Conservation (phyloP, 2,329 filamentous ascomycete species). For the Colletotrichum falcatum region DNA sequence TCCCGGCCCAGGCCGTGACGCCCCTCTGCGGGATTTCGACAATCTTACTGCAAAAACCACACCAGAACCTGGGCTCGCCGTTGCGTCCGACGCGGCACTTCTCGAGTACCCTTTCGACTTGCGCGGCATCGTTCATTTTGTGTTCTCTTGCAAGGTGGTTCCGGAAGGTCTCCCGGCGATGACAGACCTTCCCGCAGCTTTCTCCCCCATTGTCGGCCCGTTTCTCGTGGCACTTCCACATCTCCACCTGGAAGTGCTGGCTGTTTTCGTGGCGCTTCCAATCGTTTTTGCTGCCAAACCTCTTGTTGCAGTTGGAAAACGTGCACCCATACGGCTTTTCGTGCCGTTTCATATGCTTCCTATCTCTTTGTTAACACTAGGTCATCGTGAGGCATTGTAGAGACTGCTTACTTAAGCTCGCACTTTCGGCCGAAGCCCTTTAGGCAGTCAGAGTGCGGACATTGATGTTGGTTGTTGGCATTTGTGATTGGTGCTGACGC, state of each 20-base stretch:
- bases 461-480: constrained; percentile 22
- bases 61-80: constrained; percentile 81
- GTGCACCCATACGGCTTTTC: constrained; percentile 86
- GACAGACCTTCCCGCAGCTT: constrained; percentile 69
- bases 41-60: constrained; percentile 79
- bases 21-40: constrained; percentile 64
- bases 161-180: constrained; percentile 69
- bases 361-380: constrained; percentile 52
- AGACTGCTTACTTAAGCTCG: constrained; percentile 65
- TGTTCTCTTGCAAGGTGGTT: constrained; percentile 70
- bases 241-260: constrained; percentile 79
- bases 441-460: constrained; percentile 49
- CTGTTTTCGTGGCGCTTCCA: constrained; percentile 92
- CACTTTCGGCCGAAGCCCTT: constrained; percentile 64
- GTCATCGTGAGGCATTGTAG: constrained; percentile 6
- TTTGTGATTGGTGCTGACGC: background rate
- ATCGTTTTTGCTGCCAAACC: constrained; percentile 92
- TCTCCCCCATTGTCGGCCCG: constrained; percentile 26
- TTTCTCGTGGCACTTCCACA: constrained; percentile 75
- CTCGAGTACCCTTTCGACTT: constrained; percentile 59
- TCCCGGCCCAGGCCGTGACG: constrained; percentile 66
- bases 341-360: constrained; percentile 89
- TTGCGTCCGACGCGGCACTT: constrained; percentile 73
- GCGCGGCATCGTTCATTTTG: constrained; percentile 46
- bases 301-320: constrained; percentile 74